Evolutionary conservation across 805 yeast species (phyloP), one percentile per base, ranked within the genome.

Genomic region (Scheffersomyces stipitis): DNA sequence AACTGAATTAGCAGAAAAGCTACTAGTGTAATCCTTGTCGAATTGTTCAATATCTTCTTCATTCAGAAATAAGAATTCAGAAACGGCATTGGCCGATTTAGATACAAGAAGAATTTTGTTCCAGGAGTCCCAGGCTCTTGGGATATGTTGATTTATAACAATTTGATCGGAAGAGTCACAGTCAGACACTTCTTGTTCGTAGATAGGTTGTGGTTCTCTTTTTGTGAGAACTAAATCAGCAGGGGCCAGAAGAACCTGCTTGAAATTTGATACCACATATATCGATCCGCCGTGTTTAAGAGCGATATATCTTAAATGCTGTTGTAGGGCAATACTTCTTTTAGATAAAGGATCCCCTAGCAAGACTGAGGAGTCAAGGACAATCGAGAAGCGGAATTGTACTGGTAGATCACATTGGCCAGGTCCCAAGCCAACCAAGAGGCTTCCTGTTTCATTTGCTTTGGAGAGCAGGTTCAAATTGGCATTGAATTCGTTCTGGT

Each of bases 101-200:
- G 63, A 51, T 15, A 58, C 50, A 28, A 70, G 48, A 24, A 59
- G 48, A 18, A 82, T 79, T 45, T 78, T 73, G 15, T 66, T 65
- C 66, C 72, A 63, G 3, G 80, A 58, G 43, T 82, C 88, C 61
- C 71, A 62, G 0, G 75, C 79, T 5, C 41, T 38, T 0, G 83
- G 81, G 2, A 80, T 64, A 30, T 30, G 18, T 30, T 42, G 27
- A 33, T 27, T 7, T 30, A 37, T 35, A 3, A 39, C 22, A 15
- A 45, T 28, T 3, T 34, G 34, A 10, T 29, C 24, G n/a, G 28
- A 6, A 4, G 22, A 23, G 13, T 20, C 14, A 1, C 44, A 30
- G 5, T 36, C 32, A n/a, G n/a, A n/a, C n/a, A n/a, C n/a, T 7
- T 20, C 24, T 10, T 7, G 10, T 9, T 46, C 46, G 12, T 48